A percentile compares a stretch with the other conserved stretches of the same genome.
Evolutionary conservation across 2,329 filamentous ascomycete species (phyloP).

Genomic region (Claviceps arundinis): DNA sequence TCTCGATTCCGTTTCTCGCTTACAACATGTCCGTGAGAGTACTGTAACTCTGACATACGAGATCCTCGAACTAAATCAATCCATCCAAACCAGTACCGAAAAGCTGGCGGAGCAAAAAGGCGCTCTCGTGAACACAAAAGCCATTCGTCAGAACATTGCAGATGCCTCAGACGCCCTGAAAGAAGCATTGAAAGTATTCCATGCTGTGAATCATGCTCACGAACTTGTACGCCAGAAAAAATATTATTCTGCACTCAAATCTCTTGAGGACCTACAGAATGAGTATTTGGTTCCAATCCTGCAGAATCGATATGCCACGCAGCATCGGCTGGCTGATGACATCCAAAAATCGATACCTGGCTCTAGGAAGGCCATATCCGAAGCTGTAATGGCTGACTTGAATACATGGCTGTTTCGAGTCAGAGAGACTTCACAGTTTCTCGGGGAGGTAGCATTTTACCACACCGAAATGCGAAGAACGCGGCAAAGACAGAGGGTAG

Average conservation of each 20-base stretch:
- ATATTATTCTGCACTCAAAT: slow-evolving; percentile 88
- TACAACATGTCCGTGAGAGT: slow-evolving; percentile 83
- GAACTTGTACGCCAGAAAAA: slow-evolving; percentile 86
- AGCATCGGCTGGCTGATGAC: slow-evolving; percentile 88
- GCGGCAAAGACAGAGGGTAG: slow-evolving; percentile 69
- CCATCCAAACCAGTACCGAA: slow-evolving; percentile 89
- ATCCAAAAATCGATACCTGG: slow-evolving; percentile 92
- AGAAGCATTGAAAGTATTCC: slow-evolving; percentile 82
- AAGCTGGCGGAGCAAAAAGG: slow-evolving; percentile 91
- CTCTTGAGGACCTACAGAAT: slow-evolving; percentile 89
- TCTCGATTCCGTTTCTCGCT: slow-evolving; percentile 79
- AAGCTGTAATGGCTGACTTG: slow-evolving; percentile 91
- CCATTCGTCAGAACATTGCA: slow-evolving; percentile 88
- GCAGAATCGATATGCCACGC: slow-evolving; percentile 75
- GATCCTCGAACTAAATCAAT: slow-evolving; percentile 84
- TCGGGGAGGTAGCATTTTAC: slow-evolving; percentile 93
- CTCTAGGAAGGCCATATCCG: slow-evolving; percentile 84
- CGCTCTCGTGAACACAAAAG: slow-evolving; percentile 79
- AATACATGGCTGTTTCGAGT: slow-evolving; percentile 96
- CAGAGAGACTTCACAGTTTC: slow-evolving; percentile 86
- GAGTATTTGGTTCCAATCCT: slow-evolving; percentile 68
- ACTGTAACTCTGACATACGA: slow-evolving; percentile 81
- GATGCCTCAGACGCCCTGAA: slow-evolving; percentile 80
- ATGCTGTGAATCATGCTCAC: slow-evolving; percentile 86
- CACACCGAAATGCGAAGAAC: slow-evolving; percentile 80